These are phyloP conservation scores for Coemansia sp. DNA, from an alignment of 192 early-diverging fungal genomes.

Conservation along the genomic window DNA sequence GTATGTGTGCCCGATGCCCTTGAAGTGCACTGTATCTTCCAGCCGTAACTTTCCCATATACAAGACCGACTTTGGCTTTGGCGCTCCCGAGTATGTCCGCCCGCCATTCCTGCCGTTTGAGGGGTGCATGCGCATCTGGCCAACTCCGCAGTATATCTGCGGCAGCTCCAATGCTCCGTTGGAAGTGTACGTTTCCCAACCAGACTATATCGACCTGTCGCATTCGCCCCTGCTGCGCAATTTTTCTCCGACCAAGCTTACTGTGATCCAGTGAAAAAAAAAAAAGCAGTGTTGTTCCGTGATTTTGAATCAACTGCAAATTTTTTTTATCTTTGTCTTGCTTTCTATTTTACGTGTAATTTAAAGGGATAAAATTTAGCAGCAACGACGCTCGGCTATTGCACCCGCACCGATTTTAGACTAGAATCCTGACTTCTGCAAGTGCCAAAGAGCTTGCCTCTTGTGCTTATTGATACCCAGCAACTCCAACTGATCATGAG, in stretches of 20 bases:
- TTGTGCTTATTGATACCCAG: too few species aligned
- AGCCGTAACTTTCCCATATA: conserved; percentile 51
- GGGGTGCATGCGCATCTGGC: conserved; percentile 52
- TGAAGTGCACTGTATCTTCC: conserved; percentile 42
- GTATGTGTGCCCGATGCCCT: conserved; percentile 22
- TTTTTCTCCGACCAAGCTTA: too few species aligned
- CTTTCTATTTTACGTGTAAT: too few species aligned
- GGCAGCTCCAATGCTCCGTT: conserved; percentile 16
- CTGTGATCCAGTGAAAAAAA: too few species aligned
- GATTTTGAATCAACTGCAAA: too few species aligned
- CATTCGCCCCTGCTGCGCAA: conserved; percentile 23
- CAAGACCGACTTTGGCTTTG: conserved; percentile 45
- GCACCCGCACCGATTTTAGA: too few species aligned
- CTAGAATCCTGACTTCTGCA: too few species aligned
- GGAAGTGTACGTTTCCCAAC: conserved; percentile 42
- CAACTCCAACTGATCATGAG: conserved; percentile 19
- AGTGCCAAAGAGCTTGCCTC: too few species aligned
- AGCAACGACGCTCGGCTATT: too few species aligned
- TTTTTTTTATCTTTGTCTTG: too few species aligned
- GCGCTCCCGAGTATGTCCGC: conserved; percentile 38
- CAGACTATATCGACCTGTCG: conserved; percentile 34
- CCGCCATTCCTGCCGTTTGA: conserved; percentile 49
- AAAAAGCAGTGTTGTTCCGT: too few species aligned
- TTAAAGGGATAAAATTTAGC: too few species aligned
- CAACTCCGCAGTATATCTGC: conserved; percentile 15